Conservation (phyloP, 345 rosid genomes). For the Salix koriyanagi region DNA sequence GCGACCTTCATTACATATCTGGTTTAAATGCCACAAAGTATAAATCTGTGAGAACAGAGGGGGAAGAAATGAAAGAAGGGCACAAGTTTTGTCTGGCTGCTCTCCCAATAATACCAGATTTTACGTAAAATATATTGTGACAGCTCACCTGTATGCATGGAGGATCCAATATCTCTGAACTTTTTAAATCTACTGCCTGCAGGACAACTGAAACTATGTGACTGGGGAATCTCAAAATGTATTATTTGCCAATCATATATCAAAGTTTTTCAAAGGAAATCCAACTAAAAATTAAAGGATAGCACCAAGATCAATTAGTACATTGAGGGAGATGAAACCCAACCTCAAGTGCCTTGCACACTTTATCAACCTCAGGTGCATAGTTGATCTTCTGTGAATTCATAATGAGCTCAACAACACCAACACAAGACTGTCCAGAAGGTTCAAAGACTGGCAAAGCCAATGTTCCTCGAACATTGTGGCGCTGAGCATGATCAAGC, state of each 20-base stretch:
- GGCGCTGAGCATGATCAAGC: slow-evolving; percentile 65
- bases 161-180: slow-evolving; percentile 75
- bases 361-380: slow-evolving; percentile 92
- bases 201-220: slow-evolving; percentile 35
- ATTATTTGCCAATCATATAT: neutral
- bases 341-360: slow-evolving; percentile 99
- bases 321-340: slow-evolving; percentile 23
- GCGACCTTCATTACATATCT: slow-evolving; percentile 90
- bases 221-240: slow-evolving; percentile 26
- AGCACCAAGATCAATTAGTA: neutral
- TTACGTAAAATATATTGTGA: slow-evolving; percentile 2
- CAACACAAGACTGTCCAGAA: slow-evolving; percentile 75
- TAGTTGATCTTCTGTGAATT: slow-evolving; percentile 81
- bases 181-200: slow-evolving; percentile 92
- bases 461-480: slow-evolving; percentile 78
- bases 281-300: neutral
- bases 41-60: slow-evolving; percentile 38
- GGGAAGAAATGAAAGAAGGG: slow-evolving; percentile 27
- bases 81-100: slow-evolving; percentile 22
- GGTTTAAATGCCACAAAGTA: slow-evolving; percentile 43
- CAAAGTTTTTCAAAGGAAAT: neutral
- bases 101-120: slow-evolving; percentile 33
- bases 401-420: slow-evolving; percentile 83
- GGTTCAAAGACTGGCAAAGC: slow-evolving; percentile 93
- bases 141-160: slow-evolving; percentile 66